Evolutionary conservation across 1,139 yeast species (phyloP).

Genomic region (Magnusiomyces suaveolens): DNA sequence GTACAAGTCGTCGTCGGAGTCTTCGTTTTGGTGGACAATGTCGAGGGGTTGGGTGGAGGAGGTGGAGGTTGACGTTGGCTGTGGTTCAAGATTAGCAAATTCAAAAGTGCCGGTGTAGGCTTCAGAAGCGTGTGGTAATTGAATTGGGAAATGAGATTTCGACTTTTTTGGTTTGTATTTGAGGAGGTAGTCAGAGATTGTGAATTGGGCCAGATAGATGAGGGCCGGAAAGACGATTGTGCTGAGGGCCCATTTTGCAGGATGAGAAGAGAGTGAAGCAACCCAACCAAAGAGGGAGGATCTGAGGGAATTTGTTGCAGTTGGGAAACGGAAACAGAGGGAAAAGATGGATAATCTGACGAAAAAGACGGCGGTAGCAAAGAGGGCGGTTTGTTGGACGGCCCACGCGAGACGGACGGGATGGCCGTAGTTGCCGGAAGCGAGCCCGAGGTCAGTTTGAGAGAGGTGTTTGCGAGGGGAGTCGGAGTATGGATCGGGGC

Average conservation of each 20-base stretch:
- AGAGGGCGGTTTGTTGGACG: constrained; percentile 10
- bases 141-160: too few relatives aligned
- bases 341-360: constrained; percentile 6
- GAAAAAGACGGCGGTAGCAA: constrained; percentile 4
- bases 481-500: neutral
- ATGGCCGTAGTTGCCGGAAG: constrained; percentile 13
- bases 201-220: constrained; percentile 8
- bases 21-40: neutral
- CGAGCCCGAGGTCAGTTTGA: constrained; percentile 9
- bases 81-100: neutral
- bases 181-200: constrained; percentile 9
- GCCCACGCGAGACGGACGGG: constrained; percentile 11
- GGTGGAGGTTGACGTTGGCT: neutral
- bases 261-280: neutral
- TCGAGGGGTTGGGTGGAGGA: neutral
- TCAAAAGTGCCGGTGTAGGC: neutral
- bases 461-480: neutral
- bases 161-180: constrained; percentile 8
- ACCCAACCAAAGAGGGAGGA: constrained; percentile 10
- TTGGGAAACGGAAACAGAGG: constrained; percentile 6
- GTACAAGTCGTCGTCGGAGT: neutral
- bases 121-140: neutral
- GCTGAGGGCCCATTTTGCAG: constrained; percentile 1
- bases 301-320: constrained; percentile 6
- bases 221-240: constrained; percentile 10